Evolutionary conservation across 306 rosid genomes (phyloP), one percentile per base, ranked within the genome.

Genomic region (Quercus gilva): DNA sequence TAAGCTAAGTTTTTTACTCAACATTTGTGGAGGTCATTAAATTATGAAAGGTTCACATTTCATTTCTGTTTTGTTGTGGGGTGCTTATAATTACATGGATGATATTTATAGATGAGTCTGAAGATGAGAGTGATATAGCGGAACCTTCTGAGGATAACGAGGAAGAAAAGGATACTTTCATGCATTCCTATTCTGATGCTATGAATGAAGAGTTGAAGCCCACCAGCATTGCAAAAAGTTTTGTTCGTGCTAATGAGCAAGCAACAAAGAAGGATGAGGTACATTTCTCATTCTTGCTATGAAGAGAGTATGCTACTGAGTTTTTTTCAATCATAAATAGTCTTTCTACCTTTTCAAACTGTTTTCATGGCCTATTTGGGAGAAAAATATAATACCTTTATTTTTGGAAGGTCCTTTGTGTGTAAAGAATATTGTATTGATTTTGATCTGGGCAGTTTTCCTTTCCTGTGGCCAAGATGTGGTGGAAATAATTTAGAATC

Each of bases 241-340:
- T 95, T 87, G 88, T 89, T 78, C 90, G 90, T 83, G 98, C 96
- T 57, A 81, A 86, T 35, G 97, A 88, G 83, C 89, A 91, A 82
- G 81, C 85, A 52, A 81, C 96, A 53, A 85, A 85, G 87, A 88
- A 83, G 76, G 86, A 88, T 74, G 92, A 93, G 98, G 99, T 89
- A 89, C 69, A 9, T 77, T 75, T 58, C 82, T 74, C 85, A 37
- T 58, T 20, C 55, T 78, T 84, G 41, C 76, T 71, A 23, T 49
- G 75, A 69, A 70, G 53, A 59, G 61, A 58, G 60, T 74, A 25
- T 55, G 29, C 68, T 75, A 45, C 17, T 49, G 17, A 10, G 53
- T 49, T 49, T 49, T 45, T 49, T 49, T 49, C 14, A 2, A 49
- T 49, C 14, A 13, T 3, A 12, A 49, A 49, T 49, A 12, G 53